Evolutionary conservation across 2,329 filamentous ascomycete species (phyloP).

Genomic region (Ceratocystis ficicola): DNA sequence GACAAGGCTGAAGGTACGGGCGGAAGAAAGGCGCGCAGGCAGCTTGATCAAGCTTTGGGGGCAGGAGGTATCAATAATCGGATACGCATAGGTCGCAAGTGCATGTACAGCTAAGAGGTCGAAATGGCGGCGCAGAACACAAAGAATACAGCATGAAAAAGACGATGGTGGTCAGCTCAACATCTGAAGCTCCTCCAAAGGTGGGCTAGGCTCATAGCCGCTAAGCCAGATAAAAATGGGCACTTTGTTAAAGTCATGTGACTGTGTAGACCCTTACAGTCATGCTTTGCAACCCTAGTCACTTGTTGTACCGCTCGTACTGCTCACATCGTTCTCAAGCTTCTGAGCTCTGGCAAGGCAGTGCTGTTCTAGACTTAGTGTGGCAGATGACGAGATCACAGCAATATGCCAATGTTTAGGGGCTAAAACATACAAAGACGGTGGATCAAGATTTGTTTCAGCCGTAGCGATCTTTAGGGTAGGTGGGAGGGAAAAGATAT

Average conservation of each 20-base stretch:
- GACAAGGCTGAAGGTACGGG: conserved; percentile 8
- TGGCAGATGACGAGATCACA: no score
- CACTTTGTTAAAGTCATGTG: neutral
- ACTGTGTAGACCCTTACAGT: neutral
- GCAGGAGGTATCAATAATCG: neutral
- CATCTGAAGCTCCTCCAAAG: neutral
- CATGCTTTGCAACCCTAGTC: neutral
- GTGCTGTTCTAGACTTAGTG: no score
- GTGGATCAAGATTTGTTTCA: neutral
- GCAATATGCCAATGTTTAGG: neutral
- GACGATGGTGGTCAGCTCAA: no score
- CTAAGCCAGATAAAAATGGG: neutral
- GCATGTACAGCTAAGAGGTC: neutral
- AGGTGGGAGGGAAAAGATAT: no score
- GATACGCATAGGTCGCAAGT: neutral
- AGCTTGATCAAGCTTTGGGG: no score
- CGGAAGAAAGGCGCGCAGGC: no score
- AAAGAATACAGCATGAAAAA: no score
- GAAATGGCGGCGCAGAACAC: neutral
- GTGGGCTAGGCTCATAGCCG: neutral
- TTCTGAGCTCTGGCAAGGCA: no score
- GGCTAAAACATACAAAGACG: neutral
- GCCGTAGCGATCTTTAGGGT: neutral
- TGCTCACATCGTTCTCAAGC: neutral
- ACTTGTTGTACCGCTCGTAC: neutral